These are phyloP conservation scores for Cyanidioschyzon merolae DNA, from an alignment of 23 red algal species.

Conservation along the genomic window DNA sequence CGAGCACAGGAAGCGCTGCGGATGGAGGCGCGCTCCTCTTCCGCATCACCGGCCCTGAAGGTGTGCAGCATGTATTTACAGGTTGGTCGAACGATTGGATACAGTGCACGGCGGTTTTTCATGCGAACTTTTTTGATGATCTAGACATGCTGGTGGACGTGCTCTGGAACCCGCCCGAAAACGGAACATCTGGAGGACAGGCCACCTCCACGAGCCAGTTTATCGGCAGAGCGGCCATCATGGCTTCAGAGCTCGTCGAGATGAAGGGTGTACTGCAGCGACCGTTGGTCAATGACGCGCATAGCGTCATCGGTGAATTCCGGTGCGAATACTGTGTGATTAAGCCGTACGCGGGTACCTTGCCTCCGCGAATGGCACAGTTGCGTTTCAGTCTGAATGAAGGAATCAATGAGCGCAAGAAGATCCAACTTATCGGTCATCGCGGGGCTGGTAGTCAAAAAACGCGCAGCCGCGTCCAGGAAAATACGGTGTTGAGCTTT, in stretches of 20 bases:
- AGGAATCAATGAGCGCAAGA: not conserved
- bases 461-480: conserved; percentile 32
- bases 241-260: conserved; percentile 1
- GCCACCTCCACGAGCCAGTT: not conserved
- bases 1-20: not conserved
- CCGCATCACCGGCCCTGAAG: not conserved
- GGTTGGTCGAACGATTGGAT: conserved; percentile 9
- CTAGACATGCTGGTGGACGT: conserved; percentile 2
- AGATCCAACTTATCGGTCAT: conserved; percentile 42
- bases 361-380: not conserved
- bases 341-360: not conserved
- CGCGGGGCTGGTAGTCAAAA: conserved; percentile 62
- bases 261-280: not conserved
- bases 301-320: not conserved
- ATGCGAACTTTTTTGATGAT: not conserved
- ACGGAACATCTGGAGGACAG: not conserved
- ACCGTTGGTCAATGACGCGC: not conserved
- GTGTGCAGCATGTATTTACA: not conserved
- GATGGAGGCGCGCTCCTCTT: not conserved
- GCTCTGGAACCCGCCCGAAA: not conserved
- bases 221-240: not conserved
- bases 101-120: not conserved
- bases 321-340: conserved; percentile 9
- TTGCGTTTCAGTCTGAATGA: not conserved
- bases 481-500: conserved; percentile 82